Evolutionary conservation across 257 asterid genomes (phyloP).

Genomic region (Sherardia arvensis): DNA sequence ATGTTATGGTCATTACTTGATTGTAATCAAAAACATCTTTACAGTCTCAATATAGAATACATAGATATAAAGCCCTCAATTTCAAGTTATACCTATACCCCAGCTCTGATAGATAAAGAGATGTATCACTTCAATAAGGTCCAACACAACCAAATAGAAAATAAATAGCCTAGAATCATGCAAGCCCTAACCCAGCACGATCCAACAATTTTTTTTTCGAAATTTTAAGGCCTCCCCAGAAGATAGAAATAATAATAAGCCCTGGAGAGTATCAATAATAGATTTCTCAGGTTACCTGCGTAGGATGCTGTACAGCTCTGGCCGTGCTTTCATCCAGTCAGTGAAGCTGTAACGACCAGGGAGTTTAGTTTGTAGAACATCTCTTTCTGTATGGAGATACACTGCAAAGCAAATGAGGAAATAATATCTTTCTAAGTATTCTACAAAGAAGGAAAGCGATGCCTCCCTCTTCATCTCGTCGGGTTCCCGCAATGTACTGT

Average conservation of each 20-base stretch:
- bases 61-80: neutral
- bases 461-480: slow-evolving; percentile 99
- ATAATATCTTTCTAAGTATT: slow-evolving; percentile 97
- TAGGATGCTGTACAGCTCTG: slow-evolving; percentile 86
- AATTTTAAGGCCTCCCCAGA: neutral
- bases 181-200: neutral
- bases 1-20: neutral
- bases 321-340: slow-evolving; percentile 97
- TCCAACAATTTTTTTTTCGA: neutral
- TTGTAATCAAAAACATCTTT: neutral
- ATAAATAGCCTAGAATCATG: neutral
- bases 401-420: slow-evolving; percentile 95
- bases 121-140: neutral
- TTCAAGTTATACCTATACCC: neutral
- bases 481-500: slow-evolving; percentile 78
- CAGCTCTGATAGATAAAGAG: neutral
- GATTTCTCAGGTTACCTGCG: slow-evolving; percentile 54
- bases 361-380: slow-evolving; percentile 46
- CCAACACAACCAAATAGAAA: neutral
- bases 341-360: slow-evolving; percentile 66
- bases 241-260: neutral
- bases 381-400: slow-evolving; percentile 84
- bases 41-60: neutral
- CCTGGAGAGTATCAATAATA: neutral
- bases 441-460: slow-evolving; percentile 92